These are phyloP conservation scores for Euphrasia arctica DNA, from an alignment of 305 asterid genomes.

Conservation along the genomic window DNA sequence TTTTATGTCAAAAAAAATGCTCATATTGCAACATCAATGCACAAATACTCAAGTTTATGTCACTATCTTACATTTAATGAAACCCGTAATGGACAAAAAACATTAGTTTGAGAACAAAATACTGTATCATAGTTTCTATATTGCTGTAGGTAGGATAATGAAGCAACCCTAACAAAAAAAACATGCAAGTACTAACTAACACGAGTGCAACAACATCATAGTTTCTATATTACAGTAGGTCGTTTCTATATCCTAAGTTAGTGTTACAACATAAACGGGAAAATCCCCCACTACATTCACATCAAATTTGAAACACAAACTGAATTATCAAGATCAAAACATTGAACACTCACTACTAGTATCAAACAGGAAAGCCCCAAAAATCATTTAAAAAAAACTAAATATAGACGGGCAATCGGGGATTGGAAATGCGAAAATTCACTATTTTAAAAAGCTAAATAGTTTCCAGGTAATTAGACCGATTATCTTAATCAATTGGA, in stretches of 20 bases:
- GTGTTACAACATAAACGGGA: not conserved
- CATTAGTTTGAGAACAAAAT: slow-evolving; percentile 97
- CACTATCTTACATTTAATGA: slow-evolving; percentile 76
- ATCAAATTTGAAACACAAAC: slow-evolving; percentile 23
- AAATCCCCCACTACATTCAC: slow-evolving; percentile 9
- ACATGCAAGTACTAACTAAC: slow-evolving; percentile 17
- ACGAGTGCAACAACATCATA: too few species aligned
- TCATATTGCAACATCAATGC: slow-evolving; percentile 5
- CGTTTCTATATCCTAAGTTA: too few species aligned
- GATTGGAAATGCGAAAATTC: not conserved
- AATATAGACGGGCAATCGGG: not conserved
- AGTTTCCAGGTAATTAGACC: too few species aligned
- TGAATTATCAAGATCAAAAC: slow-evolving; percentile 9
- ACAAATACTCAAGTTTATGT: slow-evolving; percentile 19
- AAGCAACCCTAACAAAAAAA: slow-evolving; percentile 72
- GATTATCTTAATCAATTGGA: too few species aligned
- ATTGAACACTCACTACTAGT: slow-evolving; percentile 25
- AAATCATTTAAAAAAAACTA: slow-evolving; percentile 11
- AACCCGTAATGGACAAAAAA: slow-evolving; percentile 79
- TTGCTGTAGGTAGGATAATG: slow-evolving; percentile 79
- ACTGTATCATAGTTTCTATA: slow-evolving; percentile 81
- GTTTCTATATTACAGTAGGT: too few species aligned
- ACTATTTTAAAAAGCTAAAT: too few species aligned
- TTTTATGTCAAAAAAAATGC: slow-evolving; percentile 15
- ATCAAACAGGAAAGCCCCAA: slow-evolving; percentile 16